Evolutionary conservation across 345 rosid species (phyloP).

Genomic region (Gossypium sturtianum): DNA sequence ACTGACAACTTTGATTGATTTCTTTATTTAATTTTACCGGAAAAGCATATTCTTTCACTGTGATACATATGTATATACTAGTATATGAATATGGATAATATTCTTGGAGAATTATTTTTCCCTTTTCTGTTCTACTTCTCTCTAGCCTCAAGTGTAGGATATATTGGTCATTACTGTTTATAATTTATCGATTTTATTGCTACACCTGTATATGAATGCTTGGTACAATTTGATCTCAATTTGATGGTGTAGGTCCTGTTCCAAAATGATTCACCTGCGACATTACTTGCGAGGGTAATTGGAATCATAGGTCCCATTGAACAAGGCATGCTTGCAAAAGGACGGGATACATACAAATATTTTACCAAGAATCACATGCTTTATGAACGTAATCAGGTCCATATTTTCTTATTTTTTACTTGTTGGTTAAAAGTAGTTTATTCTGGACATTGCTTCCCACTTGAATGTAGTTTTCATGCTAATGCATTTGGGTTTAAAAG

Average conservation of each 20-base stretch:
- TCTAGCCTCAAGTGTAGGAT: background rate
- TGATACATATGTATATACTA: background rate
- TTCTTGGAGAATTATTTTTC: background rate
- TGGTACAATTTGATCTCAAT: background rate
- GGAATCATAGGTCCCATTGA: slow-evolving; percentile 79
- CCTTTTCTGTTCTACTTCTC: background rate
- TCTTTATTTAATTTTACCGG: background rate
- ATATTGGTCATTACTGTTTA: background rate
- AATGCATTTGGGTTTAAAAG: background rate
- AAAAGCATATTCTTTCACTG: background rate
- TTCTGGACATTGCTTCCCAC: background rate
- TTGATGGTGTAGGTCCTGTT: slow-evolving; percentile 68
- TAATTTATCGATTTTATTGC: background rate
- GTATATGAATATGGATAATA: background rate
- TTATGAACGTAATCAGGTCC: slow-evolving; percentile 93
- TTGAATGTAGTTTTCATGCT: background rate
- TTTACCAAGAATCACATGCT: slow-evolving; percentile 90
- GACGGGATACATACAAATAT: slow-evolving; percentile 91
- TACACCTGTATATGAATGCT: background rate
- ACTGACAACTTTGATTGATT: background rate
- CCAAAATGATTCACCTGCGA: slow-evolving; percentile 98
- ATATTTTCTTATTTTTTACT: background rate
- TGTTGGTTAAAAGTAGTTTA: background rate
- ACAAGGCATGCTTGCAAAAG: slow-evolving; percentile 82
- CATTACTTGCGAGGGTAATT: slow-evolving; percentile 83